Evolutionary conservation across 129 eudicot genomes (phyloP).

Genomic region (Ambrosia trifida): DNA sequence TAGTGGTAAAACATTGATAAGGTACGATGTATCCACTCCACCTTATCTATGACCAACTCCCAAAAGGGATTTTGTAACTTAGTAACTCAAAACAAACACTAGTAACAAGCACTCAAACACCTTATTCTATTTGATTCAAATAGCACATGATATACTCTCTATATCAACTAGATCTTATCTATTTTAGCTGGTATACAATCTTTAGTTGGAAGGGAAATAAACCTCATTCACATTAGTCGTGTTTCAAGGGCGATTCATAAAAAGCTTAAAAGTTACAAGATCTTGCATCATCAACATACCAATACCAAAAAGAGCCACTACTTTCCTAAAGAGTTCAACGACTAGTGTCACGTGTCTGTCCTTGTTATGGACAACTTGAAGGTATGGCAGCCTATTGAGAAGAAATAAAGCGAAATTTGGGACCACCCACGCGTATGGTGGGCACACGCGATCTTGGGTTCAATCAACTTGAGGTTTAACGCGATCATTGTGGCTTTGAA

Average conservation of each 20-base stretch:
- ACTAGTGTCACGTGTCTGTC: slow-evolving; percentile 27
- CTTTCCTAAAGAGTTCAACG: slow-evolving; percentile 27
- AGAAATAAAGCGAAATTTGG: slow-evolving; percentile 10
- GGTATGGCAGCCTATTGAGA: slow-evolving; percentile 23
- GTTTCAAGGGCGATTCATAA: not conserved
- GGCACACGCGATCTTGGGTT: slow-evolving; percentile 6
- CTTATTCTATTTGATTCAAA: too few species aligned
- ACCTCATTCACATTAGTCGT: not conserved
- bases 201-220: not conserved
- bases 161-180: not conserved
- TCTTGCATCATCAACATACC: slow-evolving; percentile 16
- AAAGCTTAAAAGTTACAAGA: slow-evolving; percentile 8
- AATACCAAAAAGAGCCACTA: slow-evolving; percentile 18
- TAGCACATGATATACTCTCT: not conserved
- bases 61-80: not conserved
- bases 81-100: not conserved
- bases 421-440: slow-evolving; percentile 32
- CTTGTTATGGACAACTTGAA: slow-evolving; percentile 31
- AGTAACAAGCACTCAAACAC: too few species aligned
- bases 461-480: slow-evolving; percentile 28
- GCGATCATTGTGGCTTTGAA: slow-evolving; percentile 11
- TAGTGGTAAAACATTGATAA: too few species aligned
- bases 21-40: not conserved
- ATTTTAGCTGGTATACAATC: not conserved
- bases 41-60: not conserved